Evolutionary conservation across 331 rosid species (phyloP).

Genomic region (Acacia concinna): DNA sequence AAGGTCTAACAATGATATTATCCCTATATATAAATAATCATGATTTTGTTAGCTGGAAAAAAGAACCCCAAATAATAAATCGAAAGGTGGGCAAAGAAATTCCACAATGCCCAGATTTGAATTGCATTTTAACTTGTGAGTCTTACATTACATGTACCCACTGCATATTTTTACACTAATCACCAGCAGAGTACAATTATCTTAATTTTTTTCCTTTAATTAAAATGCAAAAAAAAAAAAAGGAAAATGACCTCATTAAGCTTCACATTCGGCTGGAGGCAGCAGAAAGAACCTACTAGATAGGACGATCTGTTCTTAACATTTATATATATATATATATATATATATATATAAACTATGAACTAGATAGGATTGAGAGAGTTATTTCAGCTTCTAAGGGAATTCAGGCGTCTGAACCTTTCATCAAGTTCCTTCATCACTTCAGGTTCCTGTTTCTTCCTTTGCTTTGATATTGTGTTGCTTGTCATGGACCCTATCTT

Average conservation of each 20-base stretch:
- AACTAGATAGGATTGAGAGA: background rate
- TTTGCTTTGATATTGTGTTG: constrained; percentile 85
- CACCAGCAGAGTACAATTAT: constrained; percentile 53
- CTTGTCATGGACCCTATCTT: constrained; percentile 94
- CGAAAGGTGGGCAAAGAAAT: background rate
- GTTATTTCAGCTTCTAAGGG: constrained; percentile 57
- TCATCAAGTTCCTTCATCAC: constrained; percentile 96
- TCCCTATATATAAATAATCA: no score
- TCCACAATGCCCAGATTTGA: constrained; percentile 41
- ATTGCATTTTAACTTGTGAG: constrained; percentile 35
- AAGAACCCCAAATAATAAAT: background rate
- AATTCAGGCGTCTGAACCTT: constrained; percentile 79
- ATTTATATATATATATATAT: constrained; percentile 1
- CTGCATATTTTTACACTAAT: constrained; percentile 58
- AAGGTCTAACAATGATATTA: no score
- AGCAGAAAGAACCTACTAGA: constrained; percentile 34
- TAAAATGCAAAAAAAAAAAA: background rate
- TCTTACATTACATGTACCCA: constrained; percentile 28
- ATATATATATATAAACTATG: no score
- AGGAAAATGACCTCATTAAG: background rate
- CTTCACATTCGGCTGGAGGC: constrained; percentile 38
- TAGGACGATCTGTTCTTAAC: background rate
- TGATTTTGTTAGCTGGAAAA: background rate
- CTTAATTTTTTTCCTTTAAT: constrained; percentile 22
- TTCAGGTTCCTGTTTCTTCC: constrained; percentile 97